Evolutionary conservation across 139 green algal species (phyloP).

Genomic region (Mesotaenium endlicherianum): DNA sequence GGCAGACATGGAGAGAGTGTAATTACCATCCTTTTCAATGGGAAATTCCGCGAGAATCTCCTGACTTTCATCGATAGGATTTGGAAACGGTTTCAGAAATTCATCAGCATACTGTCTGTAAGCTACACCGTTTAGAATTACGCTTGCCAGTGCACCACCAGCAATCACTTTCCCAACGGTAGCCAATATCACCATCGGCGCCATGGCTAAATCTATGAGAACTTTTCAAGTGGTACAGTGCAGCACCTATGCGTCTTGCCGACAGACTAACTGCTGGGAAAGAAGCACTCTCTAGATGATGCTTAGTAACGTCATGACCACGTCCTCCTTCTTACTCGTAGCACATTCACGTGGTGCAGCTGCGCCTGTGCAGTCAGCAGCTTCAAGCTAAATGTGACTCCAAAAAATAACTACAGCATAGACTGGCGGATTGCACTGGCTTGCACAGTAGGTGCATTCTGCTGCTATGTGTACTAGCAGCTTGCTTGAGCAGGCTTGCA

Average conservation of each 20-base stretch:
- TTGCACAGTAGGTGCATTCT: too few relatives aligned
- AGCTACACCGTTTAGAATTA: not conserved
- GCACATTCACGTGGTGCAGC: not conserved
- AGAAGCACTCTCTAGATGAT: not conserved
- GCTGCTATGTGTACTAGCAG: too few relatives aligned
- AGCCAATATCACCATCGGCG: not conserved
- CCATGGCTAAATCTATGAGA: not conserved
- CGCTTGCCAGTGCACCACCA: not conserved
- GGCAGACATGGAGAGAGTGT: too few relatives aligned
- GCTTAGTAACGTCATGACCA: not conserved
- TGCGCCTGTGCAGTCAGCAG: not conserved
- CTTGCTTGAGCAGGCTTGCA: too few relatives aligned
- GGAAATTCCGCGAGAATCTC: slow-evolving; percentile 3
- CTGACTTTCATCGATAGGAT: not conserved
- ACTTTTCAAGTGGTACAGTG: not conserved
- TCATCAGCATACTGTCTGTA: slow-evolving; percentile 1
- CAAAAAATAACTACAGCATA: too few relatives aligned
- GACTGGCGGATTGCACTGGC: too few relatives aligned
- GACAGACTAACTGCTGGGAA: not conserved
- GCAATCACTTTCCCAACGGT: slow-evolving; percentile 4
- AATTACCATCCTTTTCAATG: not conserved
- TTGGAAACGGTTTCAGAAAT: not conserved
- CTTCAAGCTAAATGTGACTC: too few relatives aligned
- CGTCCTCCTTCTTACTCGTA: not conserved
- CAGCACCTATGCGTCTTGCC: not conserved